Percentiles rank a stretch among this genome's conserved stretches.
These are phyloP conservation scores for Terana coerulea DNA, from an alignment of 768 basidiomycete genomes.

Conservation along the genomic window DNA sequence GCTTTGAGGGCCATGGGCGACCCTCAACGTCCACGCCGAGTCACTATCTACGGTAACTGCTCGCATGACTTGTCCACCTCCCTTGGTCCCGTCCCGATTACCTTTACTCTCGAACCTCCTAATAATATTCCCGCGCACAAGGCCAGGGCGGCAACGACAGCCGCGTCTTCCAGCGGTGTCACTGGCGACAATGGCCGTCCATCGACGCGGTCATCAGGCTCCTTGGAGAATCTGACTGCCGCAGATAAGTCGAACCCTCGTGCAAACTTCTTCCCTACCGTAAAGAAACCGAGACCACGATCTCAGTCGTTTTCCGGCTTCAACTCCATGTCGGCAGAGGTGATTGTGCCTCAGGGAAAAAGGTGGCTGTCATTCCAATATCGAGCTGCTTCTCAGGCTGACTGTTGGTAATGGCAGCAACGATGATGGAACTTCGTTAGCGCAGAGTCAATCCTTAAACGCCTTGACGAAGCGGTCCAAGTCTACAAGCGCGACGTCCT, in stretches of 20 bases:
- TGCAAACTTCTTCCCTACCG: conserved; percentile 62
- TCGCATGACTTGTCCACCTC: conserved; percentile 47
- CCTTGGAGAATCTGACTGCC: neutral
- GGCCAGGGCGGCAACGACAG: conserved; percentile 1
- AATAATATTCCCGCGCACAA: conserved; percentile 29
- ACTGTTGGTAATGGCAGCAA: conserved; percentile 1
- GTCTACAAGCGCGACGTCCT: conserved; percentile 18
- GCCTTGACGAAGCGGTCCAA: conserved; percentile 18
- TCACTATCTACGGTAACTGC: conserved; percentile 60
- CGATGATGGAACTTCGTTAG: neutral
- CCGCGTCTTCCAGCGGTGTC: conserved; percentile 4
- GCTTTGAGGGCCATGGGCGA: conserved; percentile 20
- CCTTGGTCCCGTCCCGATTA: conserved; percentile 56
- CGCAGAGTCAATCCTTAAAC: conserved; percentile 9
- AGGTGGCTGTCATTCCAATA: conserved; percentile 17
- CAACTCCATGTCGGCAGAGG: conserved; percentile 35
- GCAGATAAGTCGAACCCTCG: conserved; percentile 37
- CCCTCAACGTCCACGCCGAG: conserved; percentile 20
- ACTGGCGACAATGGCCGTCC: neutral
- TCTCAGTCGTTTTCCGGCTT: conserved; percentile 80
- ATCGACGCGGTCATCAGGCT: neutral
- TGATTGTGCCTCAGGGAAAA: conserved; percentile 7
- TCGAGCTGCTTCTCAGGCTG: neutral
- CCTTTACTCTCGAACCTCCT: conserved; percentile 53
- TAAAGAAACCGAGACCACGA: conserved; percentile 44